phyloP scores from a whole-genome alignment of 305 asterid genomes.

The Salvia sclarea region DNA sequence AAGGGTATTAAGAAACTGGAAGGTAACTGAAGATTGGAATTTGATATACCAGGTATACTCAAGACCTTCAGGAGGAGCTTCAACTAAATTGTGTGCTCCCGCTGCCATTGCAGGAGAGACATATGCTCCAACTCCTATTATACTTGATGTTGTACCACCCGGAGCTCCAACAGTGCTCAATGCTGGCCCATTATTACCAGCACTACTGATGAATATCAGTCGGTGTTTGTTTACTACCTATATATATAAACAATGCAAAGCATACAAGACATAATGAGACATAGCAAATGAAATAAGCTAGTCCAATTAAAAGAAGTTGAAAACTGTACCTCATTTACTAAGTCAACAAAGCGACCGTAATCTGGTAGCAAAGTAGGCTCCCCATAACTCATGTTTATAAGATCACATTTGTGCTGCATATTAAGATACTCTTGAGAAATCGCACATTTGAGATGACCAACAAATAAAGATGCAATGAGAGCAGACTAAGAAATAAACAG shows the following conservation, averaged over 20 bases:
- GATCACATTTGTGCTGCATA: conserved; percentile 94
- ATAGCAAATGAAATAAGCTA: conserved; percentile 29
- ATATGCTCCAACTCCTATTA: conserved; percentile 97
- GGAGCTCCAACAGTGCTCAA: conserved; percentile 98
- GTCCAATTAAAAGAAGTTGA: conserved; percentile 28
- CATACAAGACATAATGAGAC: conserved; percentile 11
- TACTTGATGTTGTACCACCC: conserved; percentile 97
- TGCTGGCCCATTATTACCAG: conserved; percentile 95
- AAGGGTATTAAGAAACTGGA: conserved; percentile 5
- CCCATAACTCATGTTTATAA: conserved; percentile 98
- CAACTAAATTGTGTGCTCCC: conserved; percentile 90
- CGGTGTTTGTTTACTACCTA: conserved; percentile 93
- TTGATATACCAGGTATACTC: conserved; percentile 87
- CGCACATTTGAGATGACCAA: conserved; percentile 4
- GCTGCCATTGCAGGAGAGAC: conserved; percentile 98
- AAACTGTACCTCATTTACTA: conserved; percentile 78
- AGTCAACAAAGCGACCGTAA: conserved; percentile 96
- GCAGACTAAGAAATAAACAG: conserved; percentile 19
- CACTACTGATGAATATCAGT: conserved; percentile 86
- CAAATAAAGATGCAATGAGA: not conserved
- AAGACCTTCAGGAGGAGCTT: conserved; percentile 93
- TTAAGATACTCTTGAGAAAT: conserved; percentile 26
- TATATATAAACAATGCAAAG: conserved; percentile 27
- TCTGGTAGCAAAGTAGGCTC: conserved; percentile 88
- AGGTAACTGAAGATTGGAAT: conserved; percentile 20